Percentiles rank a stretch among this genome's conserved stretches.
Conservation (phyloP, 345 rosid genomes). For the Cardiospermum halicacabum region DNA sequence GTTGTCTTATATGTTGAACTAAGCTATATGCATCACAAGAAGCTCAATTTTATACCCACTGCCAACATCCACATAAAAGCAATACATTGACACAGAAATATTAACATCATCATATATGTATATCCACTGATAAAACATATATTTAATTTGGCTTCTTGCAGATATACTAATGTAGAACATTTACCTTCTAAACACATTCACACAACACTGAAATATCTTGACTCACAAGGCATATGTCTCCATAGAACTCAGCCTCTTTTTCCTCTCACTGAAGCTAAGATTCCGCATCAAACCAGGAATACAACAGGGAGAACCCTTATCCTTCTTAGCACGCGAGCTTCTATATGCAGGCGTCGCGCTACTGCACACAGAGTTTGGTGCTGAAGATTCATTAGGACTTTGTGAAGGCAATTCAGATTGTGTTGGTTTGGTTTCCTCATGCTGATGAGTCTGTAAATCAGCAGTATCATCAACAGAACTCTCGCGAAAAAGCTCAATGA, state of each 20-base stretch:
- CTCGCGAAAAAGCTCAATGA: conserved; percentile 51
- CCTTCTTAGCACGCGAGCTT: conserved; percentile 13
- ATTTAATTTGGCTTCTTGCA: conserved; percentile 9
- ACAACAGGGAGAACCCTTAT: conserved; percentile 38
- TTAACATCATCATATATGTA: background rate
- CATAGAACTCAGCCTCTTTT: conserved; percentile 28
- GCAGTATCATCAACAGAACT: conserved; percentile 21
- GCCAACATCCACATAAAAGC: background rate
- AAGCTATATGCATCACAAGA: no score
- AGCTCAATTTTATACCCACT: background rate
- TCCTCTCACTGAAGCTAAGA: conserved; percentile 42
- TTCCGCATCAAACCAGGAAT: conserved; percentile 42
- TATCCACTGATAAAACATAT: conserved; percentile 1
- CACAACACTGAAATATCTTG: background rate
- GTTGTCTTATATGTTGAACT: no score
- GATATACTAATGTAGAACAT: background rate
- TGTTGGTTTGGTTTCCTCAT: conserved; percentile 16
- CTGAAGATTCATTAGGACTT: conserved; percentile 18
- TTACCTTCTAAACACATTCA: background rate
- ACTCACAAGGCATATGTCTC: conserved; percentile 3
- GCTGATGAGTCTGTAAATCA: conserved; percentile 10
- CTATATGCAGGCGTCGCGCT: conserved; percentile 16
- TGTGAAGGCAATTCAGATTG: conserved; percentile 13
- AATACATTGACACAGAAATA: conserved; percentile 10
- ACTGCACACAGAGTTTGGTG: conserved; percentile 18